Evolutionary conservation across 495 filamentous ascomycete species (phyloP).

Genomic region (Emericellopsis terricola): DNA sequence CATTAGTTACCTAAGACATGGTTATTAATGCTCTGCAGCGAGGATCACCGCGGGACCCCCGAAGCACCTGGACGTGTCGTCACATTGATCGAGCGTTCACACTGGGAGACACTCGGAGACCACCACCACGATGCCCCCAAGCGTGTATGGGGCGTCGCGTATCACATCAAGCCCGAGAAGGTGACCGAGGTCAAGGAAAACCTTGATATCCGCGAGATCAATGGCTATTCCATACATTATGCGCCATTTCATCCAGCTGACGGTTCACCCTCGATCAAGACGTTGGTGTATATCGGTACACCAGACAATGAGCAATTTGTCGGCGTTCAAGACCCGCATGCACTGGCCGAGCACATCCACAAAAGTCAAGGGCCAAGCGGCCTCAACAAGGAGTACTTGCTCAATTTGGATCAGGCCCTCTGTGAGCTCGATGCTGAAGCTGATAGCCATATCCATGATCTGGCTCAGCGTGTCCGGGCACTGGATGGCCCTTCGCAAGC

Average conservation of each 20-base stretch:
- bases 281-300: conserved; percentile 86
- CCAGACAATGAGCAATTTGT: conserved; percentile 89
- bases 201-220: conserved; percentile 92
- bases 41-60: conserved; percentile 90
- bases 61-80: conserved; percentile 78
- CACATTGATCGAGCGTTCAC: conserved; percentile 66
- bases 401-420: conserved; percentile 60
- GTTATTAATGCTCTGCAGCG: conserved; percentile 23
- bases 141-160: conserved; percentile 79
- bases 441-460: conserved; percentile 63
- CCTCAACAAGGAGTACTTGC: conserved; percentile 81
- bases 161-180: conserved; percentile 58
- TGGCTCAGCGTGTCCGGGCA: conserved; percentile 36
- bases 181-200: conserved; percentile 69
- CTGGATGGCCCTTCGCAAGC: conserved; percentile 22
- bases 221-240: conserved; percentile 84
- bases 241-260: conserved; percentile 56
- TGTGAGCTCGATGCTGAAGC: conserved; percentile 55
- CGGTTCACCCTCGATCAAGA: conserved; percentile 20
- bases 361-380: conserved; percentile 68
- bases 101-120: conserved; percentile 69
- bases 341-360: conserved; percentile 72
- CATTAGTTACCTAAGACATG: neutral
- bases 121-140: conserved; percentile 38
- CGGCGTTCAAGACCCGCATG: conserved; percentile 60